Evolutionary conservation across 1,284 basidiomycete genomes (phyloP), one percentile per base, ranked within the genome.

Genomic region (Moesziomyces sp.): DNA sequence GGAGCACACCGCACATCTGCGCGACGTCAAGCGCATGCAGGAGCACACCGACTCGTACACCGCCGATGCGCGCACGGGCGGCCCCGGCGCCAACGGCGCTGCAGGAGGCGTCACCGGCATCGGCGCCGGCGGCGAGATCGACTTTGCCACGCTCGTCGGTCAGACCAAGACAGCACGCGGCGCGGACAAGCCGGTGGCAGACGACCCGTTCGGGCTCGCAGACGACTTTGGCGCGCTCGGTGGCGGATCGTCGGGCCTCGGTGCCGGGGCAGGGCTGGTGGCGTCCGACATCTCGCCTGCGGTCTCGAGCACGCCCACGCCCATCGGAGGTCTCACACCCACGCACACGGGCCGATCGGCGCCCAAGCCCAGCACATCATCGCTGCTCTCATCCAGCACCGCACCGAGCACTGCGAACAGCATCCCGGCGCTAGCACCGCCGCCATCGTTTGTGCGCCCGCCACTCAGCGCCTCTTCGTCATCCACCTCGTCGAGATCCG

Each of bases 1-100:
- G 74, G 93, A 96, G 82, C 93, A 95, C 77, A 87, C 45, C n/a
- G 64, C 52, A n/a, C 72, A 70, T 43, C 50, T 82, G 35, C 52
- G 50, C 24, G 79, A 82, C 47, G 58, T 69, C 26, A 74, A 61
- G 48, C 28, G 74, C 18, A 73, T 82, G 66, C 66, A 80, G 62
- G 77, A 81, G 14, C 80, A 82, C 28, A 77, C 78, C 16, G 74
- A 81, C 42, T 64, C 59, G 43, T 79, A 80, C 35, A 73, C 64
- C 3, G 52, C 44, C 21, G 46, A 47, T 6, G 43, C 38, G 3
- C 14, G 33, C 9, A 24, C 42, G 11, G 42, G 10, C 35, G 43
- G 19, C 10, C 33, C 23, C 6, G 63, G 63, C n/a, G 53, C 35
- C 0, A 65, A 58, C 11, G 67, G 59, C 1, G 23, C n/a, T 9